phyloP scores from a whole-genome alignment of 1,139 yeast genomes.

The Torulaspora pretoriensis region DNA sequence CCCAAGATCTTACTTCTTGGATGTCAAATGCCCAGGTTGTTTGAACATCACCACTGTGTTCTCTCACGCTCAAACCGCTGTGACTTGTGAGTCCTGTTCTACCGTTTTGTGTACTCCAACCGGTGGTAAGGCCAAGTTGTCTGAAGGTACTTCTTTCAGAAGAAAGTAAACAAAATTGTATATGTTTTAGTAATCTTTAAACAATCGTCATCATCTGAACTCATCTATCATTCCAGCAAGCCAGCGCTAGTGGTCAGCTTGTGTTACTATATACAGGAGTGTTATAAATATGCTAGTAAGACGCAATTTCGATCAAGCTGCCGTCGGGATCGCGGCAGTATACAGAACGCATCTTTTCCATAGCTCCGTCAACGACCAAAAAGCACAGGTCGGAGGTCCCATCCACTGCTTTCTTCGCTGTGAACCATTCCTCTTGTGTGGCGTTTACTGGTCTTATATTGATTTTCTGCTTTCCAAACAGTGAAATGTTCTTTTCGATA shows the following conservation, averaged over 20 bases:
- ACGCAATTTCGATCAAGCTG: background rate
- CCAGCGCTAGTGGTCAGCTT: too few relatives aligned
- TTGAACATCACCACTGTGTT: constrained; percentile 97
- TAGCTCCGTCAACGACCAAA: background rate
- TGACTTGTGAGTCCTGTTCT: constrained; percentile 97
- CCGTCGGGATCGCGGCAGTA: background rate
- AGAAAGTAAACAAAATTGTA: constrained; percentile 64
- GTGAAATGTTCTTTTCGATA: background rate
- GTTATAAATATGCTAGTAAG: background rate
- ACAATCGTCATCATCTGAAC: constrained; percentile 8
- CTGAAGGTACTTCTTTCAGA: constrained; percentile 99
- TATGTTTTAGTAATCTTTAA: constrained; percentile 18
- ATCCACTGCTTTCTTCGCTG: background rate
- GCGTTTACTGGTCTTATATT: background rate
- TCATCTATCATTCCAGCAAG: too few relatives aligned
- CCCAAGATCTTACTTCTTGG: constrained; percentile 99
- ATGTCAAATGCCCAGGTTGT: constrained; percentile 99
- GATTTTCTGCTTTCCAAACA: background rate
- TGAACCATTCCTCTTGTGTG: background rate
- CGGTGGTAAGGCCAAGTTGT: constrained; percentile 99
- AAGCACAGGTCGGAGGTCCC: background rate
- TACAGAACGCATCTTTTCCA: background rate
- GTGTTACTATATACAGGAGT: background rate
- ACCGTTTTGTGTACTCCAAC: constrained; percentile 98
- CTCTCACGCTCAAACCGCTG: constrained; percentile 99